Evolutionary conservation across 2,329 filamentous ascomycete genomes (phyloP), one percentile per base, ranked within the genome.

Genomic region (Rhinocladiella mackenziei): DNA sequence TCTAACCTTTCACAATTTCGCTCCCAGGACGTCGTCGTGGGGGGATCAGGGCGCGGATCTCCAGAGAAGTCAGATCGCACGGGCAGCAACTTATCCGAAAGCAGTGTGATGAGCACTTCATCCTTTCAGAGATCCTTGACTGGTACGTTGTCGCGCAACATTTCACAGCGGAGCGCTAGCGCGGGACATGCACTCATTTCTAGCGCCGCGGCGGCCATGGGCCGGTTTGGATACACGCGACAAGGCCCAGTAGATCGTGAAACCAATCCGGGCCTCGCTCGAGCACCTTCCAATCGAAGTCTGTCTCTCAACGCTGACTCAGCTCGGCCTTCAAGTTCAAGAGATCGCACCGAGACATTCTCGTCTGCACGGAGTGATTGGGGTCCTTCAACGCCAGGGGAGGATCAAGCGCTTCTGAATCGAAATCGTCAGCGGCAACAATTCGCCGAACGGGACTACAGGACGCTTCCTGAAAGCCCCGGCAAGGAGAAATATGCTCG

Each of bases 31-130:
- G 39, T 26, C 3, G 41, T 28, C n/a, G 39, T 42, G 22, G 41
- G 47, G 14, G 30, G 19, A 8, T 42, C 45, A 5, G 47, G 54
- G 29, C 49, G 52, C 15, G 50, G 52, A 3, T 57, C 52, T 5
- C 66, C 2, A 69, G 68, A 34, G 68, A 72, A 58, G 41, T 74
- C 77, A 26, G 69, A 69, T 3, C 69, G 77, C 19, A 79, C 76
- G 4, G 75, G 66, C 20, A 80, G 76, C 55, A 77, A 74, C 55
- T 58, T 80, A 2, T 80, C 77, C 1, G 78, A 81, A 42, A 70
- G 70, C 9, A 74, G 56, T 40, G 45, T 52, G n/a, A 19, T 30
- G 15, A 56, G 46, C 25, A 42, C 13, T 14, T 34, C 43, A 15
- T 53, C 51, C 1, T 36, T 43, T n/a, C 45, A 47, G 23, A 41